Conservation (phyloP, 768 basidiomycete species). For the Glaciozyma antarctica region DNA sequence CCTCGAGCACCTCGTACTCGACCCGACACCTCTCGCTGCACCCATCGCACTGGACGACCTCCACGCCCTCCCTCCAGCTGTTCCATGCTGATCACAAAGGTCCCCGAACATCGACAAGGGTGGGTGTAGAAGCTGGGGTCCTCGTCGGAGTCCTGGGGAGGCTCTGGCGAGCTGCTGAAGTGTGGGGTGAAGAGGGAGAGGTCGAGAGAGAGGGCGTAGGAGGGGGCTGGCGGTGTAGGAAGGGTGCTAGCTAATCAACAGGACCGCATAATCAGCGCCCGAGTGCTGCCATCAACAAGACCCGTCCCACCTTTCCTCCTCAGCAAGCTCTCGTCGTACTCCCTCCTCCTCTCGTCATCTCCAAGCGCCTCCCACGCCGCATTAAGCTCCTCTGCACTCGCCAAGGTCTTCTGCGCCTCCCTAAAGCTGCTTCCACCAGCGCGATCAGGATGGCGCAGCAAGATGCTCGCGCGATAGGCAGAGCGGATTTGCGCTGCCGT, state of each 20-base stretch:
- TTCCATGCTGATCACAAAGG: constrained; percentile 36
- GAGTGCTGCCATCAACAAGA: neutral
- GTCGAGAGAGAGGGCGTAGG: constrained; percentile 25
- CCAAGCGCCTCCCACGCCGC: constrained; percentile 22
- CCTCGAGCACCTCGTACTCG: constrained; percentile 40
- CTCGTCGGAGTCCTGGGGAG: constrained; percentile 23
- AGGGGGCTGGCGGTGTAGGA: neutral
- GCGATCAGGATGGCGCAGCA: constrained; percentile 5
- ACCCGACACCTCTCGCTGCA: constrained; percentile 42
- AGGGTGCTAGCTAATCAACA: neutral
- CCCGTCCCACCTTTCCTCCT: too few species aligned
- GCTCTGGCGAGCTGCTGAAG: neutral
- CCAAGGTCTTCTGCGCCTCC: neutral
- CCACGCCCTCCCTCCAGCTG: constrained; percentile 41
- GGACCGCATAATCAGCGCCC: neutral
- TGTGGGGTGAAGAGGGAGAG: constrained; percentile 22
- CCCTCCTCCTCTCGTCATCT: constrained; percentile 1
- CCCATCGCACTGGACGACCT: constrained; percentile 41
- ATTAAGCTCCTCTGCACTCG: constrained; percentile 13
- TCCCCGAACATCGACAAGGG: constrained; percentile 40
- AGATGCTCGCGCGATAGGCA: constrained; percentile 3
- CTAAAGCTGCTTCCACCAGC: neutral
- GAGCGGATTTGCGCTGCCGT: neutral
- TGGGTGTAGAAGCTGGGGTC: constrained; percentile 38
- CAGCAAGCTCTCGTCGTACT: constrained; percentile 12